Conservation (phyloP, 208 protist genomes). For the Wallacemonas collosoma region DNA sequence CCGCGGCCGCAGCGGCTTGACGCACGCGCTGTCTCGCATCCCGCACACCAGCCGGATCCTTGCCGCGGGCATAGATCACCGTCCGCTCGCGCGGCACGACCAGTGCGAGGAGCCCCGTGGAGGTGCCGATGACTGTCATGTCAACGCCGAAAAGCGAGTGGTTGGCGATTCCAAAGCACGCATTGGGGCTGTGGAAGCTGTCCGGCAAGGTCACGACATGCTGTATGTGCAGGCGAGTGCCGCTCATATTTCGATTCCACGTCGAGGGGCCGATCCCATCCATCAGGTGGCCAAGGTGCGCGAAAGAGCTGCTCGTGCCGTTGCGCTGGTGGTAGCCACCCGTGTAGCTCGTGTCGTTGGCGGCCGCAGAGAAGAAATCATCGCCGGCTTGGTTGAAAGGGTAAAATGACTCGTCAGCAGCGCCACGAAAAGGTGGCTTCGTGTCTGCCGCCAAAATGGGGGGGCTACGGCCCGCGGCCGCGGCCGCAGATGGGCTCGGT, state of each 20-base stretch:
- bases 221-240: slow-evolving; percentile 40
- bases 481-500: neutral
- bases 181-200: slow-evolving; percentile 47
- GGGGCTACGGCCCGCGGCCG: slow-evolving; percentile 1
- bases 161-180: slow-evolving; percentile 80
- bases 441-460: neutral
- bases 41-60: slow-evolving; percentile 38
- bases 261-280: neutral
- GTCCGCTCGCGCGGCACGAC: slow-evolving; percentile 40
- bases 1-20: slow-evolving; percentile 9
- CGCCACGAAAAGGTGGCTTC: neutral
- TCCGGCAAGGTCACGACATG: slow-evolving; percentile 50
- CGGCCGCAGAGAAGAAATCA: neutral
- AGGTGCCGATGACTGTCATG: slow-evolving; percentile 65
- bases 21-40: slow-evolving; percentile 25
- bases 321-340: neutral
- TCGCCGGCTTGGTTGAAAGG: slow-evolving; percentile 2
- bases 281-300: neutral
- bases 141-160: slow-evolving; percentile 64
- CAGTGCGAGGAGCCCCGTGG: slow-evolving; percentile 57
- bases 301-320: neutral
- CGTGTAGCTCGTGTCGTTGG: neutral
- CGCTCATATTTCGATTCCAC: slow-evolving; percentile 5
- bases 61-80: slow-evolving; percentile 47
- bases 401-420: neutral